Conservation (phyloP, 139 green algal species). For the Picochlorum sp. region DNA sequence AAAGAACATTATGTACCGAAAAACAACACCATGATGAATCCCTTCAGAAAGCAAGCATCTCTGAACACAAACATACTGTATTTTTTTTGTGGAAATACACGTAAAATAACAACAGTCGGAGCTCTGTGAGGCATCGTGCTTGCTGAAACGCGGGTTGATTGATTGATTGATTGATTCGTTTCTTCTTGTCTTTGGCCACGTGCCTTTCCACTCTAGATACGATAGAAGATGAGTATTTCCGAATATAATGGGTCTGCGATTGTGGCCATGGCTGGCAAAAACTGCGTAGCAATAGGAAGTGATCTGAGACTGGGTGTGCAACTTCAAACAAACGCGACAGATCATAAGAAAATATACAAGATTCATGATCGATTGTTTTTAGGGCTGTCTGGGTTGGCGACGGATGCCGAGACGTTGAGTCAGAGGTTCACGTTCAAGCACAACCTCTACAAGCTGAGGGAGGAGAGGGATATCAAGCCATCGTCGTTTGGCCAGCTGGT, state of each 20-base stretch:
- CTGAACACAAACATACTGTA: too few species aligned
- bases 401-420: constrained; percentile 85
- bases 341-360: constrained; percentile 83
- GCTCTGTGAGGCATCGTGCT: too few species aligned
- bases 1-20: too few species aligned
- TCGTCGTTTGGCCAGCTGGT: constrained; percentile 87
- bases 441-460: constrained; percentile 96
- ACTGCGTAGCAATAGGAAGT: constrained; percentile 94
- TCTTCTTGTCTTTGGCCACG: background rate
- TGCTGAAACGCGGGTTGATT: too few species aligned
- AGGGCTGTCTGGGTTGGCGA: constrained; percentile 82
- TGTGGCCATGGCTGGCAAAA: constrained; percentile 78
- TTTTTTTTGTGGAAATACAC: too few species aligned
- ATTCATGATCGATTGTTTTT: constrained; percentile 95
- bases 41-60: too few species aligned
- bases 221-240: constrained; percentile 50
- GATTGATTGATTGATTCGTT: constrained; percentile 2
- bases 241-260: constrained; percentile 94
- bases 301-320: constrained; percentile 96
- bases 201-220: background rate
- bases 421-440: constrained; percentile 86
- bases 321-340: constrained; percentile 90
- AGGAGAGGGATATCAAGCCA: constrained; percentile 94
- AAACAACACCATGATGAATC: too few species aligned
- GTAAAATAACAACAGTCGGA: too few species aligned